Base-by-base conservation (phyloP, 2,329 filamentous ascomycete species). In the Anthostomella pinea region DNA sequence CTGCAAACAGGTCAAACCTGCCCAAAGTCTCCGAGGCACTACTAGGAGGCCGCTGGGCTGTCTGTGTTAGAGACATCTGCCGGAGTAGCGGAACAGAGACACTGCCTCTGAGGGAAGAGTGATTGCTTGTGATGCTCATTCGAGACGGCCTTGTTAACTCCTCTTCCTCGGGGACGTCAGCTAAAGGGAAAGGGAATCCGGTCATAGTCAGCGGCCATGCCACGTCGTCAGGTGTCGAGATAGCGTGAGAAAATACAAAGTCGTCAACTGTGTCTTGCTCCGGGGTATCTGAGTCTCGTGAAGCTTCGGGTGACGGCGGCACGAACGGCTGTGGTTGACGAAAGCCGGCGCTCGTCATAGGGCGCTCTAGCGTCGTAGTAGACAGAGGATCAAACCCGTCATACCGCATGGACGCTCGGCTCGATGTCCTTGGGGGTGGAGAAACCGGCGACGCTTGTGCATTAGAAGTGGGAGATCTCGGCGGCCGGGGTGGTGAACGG, bases 131-230 rank as follows among this genome's bases (percentile, higher is more conserved):
- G 14, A 71, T 44, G 54, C 69, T 77, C 26, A 62, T 57, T 16
- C 63, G 67, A 17, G 68, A 69, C 33, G 56, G 64, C 38, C 58
- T 65, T 17, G 50, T 49, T 20, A 54, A 66, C 45, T 82, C 79
- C 21, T 83, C 79, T 50, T 83, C 79, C 52, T 83, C 79, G 1
- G 78, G 75, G 4, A 83, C 78, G 48, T 81, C 73, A 5, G 77
- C 68, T 13, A 83, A 62, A 14, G 69, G n/a, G n/a, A n/a, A 61
- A 9, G 54, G 60, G 35, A 57, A 57, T n/a, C 55, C 51, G 6
- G 61, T 56, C 16, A 60, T 56, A 2, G 64, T 59, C 33, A 78
- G 52, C 2, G 68, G 68, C 68, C 68, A 71, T 7, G 67, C 64
- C 11, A 59, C 60, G 22, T 69, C 64, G 30, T 66, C 61, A 55